These are phyloP conservation scores for Citrus sinensis DNA, from an alignment of 345 rosid species.

Conservation along the genomic window DNA sequence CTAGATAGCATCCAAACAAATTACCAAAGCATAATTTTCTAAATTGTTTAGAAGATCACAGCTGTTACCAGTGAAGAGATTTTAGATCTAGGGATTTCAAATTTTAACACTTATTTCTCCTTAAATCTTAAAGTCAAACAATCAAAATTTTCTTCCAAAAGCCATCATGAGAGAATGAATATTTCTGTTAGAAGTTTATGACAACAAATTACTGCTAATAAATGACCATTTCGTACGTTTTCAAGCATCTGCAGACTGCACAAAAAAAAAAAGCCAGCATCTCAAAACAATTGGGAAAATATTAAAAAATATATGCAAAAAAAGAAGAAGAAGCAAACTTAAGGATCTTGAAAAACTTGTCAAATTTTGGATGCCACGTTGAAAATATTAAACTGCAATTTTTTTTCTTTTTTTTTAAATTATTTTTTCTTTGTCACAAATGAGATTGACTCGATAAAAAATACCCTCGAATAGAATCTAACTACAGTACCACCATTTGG, in stretches of 20 bases:
- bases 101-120: not conserved
- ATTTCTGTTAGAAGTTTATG: not conserved
- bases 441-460: not conserved
- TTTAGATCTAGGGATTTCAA: not conserved
- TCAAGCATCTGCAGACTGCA: not conserved
- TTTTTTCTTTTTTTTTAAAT: constrained; percentile 5
- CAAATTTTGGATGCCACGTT: not conserved
- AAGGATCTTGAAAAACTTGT: not conserved
- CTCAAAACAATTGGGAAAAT: too few relatives aligned
- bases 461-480: constrained; percentile 1
- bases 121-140: not conserved
- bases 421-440: not conserved
- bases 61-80: not conserved
- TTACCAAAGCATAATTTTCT: not conserved
- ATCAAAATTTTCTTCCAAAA: not conserved
- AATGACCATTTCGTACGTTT: not conserved
- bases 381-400: constrained; percentile 23
- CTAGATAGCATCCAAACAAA: not conserved
- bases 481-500: not conserved
- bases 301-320: too few relatives aligned
- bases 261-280: not conserved
- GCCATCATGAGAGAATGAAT: not conserved
- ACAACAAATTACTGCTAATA: not conserved
- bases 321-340: too few relatives aligned
- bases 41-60: not conserved